Evolutionary conservation across 768 basidiomycete genomes (phyloP).

Genomic region (Candolleomyces aberdarensis): DNA sequence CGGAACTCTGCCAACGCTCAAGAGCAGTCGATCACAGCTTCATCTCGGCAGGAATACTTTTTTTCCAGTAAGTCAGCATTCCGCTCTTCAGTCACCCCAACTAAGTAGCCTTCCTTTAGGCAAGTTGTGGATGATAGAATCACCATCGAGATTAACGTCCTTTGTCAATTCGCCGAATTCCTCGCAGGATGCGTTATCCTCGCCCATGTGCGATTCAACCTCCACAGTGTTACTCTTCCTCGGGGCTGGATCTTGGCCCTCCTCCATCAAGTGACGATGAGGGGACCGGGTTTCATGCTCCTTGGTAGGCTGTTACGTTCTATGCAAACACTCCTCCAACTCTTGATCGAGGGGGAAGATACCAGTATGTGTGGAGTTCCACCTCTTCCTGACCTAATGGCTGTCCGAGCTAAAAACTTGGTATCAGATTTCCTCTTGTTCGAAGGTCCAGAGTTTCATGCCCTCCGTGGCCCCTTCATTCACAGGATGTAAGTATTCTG

Average conservation of each 20-base stretch:
- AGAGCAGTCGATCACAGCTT: conserved; percentile 20
- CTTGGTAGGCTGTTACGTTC: neutral
- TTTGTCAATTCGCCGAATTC: conserved; percentile 54
- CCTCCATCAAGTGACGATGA: conserved; percentile 5
- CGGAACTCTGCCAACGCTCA: conserved; percentile 21
- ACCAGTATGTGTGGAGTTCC: neutral
- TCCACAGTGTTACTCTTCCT: conserved; percentile 52
- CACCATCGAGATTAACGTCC: conserved; percentile 39
- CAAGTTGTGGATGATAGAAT: conserved; percentile 38
- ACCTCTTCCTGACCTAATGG: neutral
- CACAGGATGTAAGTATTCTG: conserved; percentile 42
- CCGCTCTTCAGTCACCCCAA: neutral
- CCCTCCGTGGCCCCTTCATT: conserved; percentile 36
- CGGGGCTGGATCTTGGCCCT: conserved; percentile 44
- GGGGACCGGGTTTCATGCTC: neutral
- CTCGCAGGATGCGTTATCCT: conserved; percentile 42
- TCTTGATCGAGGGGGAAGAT: neutral
- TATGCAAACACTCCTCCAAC: neutral
- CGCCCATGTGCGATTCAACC: conserved; percentile 13
- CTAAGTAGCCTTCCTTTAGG: conserved; percentile 24
- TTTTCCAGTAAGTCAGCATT: conserved; percentile 34
- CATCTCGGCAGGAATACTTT: conserved; percentile 35
- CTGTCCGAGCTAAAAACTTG: no score
- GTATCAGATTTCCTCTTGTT: conserved; percentile 20
- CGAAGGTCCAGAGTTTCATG: conserved; percentile 17